A percentile compares a stretch with the other conserved stretches of the same genome.
These are phyloP conservation scores for Endoconidiophora polonica DNA, from an alignment of 2,329 filamentous ascomycete genomes.

Conservation along the genomic window DNA sequence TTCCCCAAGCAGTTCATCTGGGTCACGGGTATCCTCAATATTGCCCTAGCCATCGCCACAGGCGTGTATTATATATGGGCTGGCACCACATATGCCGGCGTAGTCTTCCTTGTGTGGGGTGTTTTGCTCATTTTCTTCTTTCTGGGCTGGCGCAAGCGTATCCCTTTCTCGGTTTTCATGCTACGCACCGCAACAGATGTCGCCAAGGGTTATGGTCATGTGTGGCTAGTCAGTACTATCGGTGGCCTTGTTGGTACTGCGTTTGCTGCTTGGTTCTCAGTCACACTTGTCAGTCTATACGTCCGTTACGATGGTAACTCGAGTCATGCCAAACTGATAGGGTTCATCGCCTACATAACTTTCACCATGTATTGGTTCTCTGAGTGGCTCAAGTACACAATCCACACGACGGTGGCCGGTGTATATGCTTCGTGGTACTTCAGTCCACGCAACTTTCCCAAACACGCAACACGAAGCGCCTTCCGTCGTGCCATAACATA, in stretches of 20 bases:
- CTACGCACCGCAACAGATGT: slow-evolving; percentile 74
- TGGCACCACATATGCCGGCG: slow-evolving; percentile 66
- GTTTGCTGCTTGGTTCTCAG: slow-evolving; percentile 69
- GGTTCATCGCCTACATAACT: slow-evolving; percentile 69
- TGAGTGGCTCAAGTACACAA: slow-evolving; percentile 85
- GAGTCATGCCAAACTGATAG: slow-evolving; percentile 54
- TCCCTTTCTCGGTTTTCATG: slow-evolving; percentile 85
- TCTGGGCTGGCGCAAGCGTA: slow-evolving; percentile 74
- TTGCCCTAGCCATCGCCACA: slow-evolving; percentile 67
- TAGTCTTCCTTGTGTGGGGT: slow-evolving; percentile 73
- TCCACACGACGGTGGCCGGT: slow-evolving; percentile 73
- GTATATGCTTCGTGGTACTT: slow-evolving; percentile 95
- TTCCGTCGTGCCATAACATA: slow-evolving; percentile 70
- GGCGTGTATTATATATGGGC: slow-evolving; percentile 71
- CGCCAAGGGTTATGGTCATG: slow-evolving; percentile 66
- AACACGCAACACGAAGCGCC: slow-evolving; percentile 66
- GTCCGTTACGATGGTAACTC: slow-evolving; percentile 61
- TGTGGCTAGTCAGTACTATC: slow-evolving; percentile 71
- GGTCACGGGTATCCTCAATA: slow-evolving; percentile 79
- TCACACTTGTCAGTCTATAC: slow-evolving; percentile 76
- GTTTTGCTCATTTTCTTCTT: slow-evolving; percentile 70
- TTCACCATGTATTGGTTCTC: slow-evolving; percentile 91
- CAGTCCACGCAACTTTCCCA: slow-evolving; percentile 51
- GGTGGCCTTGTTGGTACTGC: slow-evolving; percentile 62
- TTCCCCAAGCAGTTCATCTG: slow-evolving; percentile 88